A percentile compares a stretch with the other conserved stretches of the same genome.
Conservation (phyloP, 176 grass and related monocot genomes). For the Saccharum officinarum region DNA sequence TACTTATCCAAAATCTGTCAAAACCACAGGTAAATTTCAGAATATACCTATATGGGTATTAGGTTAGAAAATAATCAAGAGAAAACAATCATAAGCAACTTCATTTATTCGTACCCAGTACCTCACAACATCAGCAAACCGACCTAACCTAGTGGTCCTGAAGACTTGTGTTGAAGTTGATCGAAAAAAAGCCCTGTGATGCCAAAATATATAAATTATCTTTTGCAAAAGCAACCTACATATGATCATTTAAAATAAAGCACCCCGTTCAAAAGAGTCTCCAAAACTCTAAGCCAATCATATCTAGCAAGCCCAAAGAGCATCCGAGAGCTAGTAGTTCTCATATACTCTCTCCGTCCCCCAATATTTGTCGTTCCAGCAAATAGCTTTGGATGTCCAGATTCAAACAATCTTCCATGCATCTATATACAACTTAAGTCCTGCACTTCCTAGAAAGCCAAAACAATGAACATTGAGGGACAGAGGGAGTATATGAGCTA, state of each 20-base stretch:
- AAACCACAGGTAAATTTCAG: neutral
- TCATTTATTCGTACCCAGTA: neutral
- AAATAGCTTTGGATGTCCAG: no score
- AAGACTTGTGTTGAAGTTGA: neutral
- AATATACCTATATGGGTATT: neutral
- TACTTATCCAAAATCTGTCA: no score
- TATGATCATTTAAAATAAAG: constrained; percentile 18
- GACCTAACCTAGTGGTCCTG: constrained; percentile 11
- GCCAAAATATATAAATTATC: constrained; percentile 17
- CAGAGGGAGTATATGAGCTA: no score
- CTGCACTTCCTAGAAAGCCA: no score
- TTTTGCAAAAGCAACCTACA: constrained; percentile 9
- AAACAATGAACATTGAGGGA: no score
- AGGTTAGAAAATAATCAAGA: neutral
- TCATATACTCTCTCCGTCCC: no score
- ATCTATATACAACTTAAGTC: no score
- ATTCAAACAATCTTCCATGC: no score
- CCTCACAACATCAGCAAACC: neutral
- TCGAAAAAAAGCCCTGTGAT: neutral
- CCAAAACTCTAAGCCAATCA: neutral
- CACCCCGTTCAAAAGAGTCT: neutral
- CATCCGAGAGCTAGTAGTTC: neutral
- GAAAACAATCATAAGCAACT: neutral
- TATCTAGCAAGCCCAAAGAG: neutral
- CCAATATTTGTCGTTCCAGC: no score